A percentile compares a stretch with the other conserved stretches of the same genome.
Conservation (phyloP, 139 green algal genomes). For the Tetradesmus obliquus region DNA sequence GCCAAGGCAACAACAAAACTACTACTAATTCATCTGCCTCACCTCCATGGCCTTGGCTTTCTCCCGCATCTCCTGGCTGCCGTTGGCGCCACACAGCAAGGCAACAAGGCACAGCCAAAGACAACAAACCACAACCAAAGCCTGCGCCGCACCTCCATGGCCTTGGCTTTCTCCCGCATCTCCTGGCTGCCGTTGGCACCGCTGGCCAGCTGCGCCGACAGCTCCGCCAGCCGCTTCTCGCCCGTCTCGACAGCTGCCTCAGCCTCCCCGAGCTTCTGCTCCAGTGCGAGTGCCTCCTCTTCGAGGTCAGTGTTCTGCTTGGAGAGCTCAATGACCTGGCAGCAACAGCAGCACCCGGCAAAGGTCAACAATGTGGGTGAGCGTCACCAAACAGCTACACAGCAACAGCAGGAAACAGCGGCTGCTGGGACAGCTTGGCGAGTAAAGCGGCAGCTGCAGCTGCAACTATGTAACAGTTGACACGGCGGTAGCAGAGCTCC, state of each 20-base stretch:
- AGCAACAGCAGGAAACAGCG: neutral
- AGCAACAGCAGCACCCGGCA: neutral
- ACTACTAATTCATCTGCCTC: too few species aligned
- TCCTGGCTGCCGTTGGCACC: conserved; percentile 36
- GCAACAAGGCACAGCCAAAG: too few species aligned
- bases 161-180: conserved; percentile 9
- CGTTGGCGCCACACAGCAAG: too few species aligned
- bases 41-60: too few species aligned
- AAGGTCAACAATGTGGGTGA: too few species aligned
- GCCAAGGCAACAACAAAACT: too few species aligned
- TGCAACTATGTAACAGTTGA: too few species aligned
- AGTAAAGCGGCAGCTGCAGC: too few species aligned
- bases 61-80: too few species aligned
- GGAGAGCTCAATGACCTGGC: conserved; percentile 38
- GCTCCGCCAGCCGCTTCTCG: conserved; percentile 30
- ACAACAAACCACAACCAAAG: too few species aligned
- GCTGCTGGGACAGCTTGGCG: neutral
- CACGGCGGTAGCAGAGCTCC: too few species aligned
- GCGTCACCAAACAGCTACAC: neutral
- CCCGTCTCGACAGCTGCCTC: conserved; percentile 19
- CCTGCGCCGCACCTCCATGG: neutral
- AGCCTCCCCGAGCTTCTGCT: conserved; percentile 42
- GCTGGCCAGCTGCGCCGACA: conserved; percentile 11
- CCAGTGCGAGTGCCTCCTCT: conserved; percentile 39
- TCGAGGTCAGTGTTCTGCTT: conserved; percentile 42